Evolutionary conservation across 805 yeast species (phyloP).

Genomic region (Candida corydali): DNA sequence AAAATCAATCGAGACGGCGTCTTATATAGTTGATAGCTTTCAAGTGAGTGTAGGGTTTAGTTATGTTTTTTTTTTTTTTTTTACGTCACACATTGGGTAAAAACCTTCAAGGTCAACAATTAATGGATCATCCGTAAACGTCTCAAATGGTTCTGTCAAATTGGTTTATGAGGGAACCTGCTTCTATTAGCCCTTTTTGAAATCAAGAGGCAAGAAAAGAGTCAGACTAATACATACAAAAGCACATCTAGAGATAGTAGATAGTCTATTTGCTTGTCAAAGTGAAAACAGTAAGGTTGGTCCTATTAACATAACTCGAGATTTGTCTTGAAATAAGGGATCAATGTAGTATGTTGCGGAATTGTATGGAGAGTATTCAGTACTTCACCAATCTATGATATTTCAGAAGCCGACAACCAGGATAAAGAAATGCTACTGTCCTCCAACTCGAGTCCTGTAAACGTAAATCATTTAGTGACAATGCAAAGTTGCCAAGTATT

Average conservation of each 20-base stretch:
- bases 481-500: slow-evolving; percentile 14
- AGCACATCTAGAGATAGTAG: background rate
- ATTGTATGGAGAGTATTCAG: slow-evolving; percentile 14
- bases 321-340: too few relatives aligned
- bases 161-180: slow-evolving; percentile 37
- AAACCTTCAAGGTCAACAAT: slow-evolving; percentile 20
- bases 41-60: too few relatives aligned
- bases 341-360: too few relatives aligned
- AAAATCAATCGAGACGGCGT: too few relatives aligned
- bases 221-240: background rate
- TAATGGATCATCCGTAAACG: slow-evolving; percentile 17
- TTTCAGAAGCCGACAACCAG: slow-evolving; percentile 19
- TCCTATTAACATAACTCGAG: slow-evolving; percentile 9
- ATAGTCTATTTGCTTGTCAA: too few relatives aligned
- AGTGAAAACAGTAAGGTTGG: background rate
- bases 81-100: too few relatives aligned
- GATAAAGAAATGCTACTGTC: slow-evolving; percentile 39
- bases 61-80: too few relatives aligned
- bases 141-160: slow-evolving; percentile 25
- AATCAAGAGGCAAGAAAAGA: slow-evolving; percentile 7
- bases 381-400: slow-evolving; percentile 34
- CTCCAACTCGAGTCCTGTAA: slow-evolving; percentile 20
- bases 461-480: slow-evolving; percentile 6
- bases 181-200: slow-evolving; percentile 45
- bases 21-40: too few relatives aligned